phyloP scores from a whole-genome alignment of 106 monocot species.

The Dendrobium officinale region DNA sequence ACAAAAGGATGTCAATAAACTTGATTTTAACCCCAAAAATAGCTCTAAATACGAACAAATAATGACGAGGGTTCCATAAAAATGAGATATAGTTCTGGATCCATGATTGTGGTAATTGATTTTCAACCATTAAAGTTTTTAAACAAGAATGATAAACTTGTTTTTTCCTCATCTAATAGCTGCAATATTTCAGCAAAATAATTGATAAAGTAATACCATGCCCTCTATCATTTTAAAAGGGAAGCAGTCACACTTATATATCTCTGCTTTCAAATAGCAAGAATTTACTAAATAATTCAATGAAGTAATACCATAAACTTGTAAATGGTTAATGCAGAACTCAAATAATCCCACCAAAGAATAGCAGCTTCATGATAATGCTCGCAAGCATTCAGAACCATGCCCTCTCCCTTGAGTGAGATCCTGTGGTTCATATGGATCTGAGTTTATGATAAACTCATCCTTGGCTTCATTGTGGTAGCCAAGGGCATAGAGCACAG shows the following conservation, averaged over 20 bases:
- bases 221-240: no score
- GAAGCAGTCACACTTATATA: no score
- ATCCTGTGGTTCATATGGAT: conserved; percentile 88
- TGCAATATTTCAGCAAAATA: background rate
- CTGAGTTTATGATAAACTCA: conserved; percentile 77
- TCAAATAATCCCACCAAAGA: no score
- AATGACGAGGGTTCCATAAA: background rate
- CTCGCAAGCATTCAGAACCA: conserved; percentile 86
- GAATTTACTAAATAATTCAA: no score
- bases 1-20: background rate
- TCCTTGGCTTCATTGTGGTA: conserved; percentile 71
- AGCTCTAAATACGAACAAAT: background rate
- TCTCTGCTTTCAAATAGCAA: no score
- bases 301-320: no score
- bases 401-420: conserved; percentile 75
- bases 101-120: background rate
- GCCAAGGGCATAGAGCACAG: conserved; percentile 65
- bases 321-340: no score
- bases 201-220: no score
- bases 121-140: background rate
- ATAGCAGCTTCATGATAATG: conserved; percentile 12
- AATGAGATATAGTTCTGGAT: background rate
- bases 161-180: background rate
- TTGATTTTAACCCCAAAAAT: background rate
- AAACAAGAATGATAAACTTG: background rate